Evolutionary conservation across 2,329 filamentous ascomycete species (phyloP).

Genomic region (Sporothrix phasma): DNA sequence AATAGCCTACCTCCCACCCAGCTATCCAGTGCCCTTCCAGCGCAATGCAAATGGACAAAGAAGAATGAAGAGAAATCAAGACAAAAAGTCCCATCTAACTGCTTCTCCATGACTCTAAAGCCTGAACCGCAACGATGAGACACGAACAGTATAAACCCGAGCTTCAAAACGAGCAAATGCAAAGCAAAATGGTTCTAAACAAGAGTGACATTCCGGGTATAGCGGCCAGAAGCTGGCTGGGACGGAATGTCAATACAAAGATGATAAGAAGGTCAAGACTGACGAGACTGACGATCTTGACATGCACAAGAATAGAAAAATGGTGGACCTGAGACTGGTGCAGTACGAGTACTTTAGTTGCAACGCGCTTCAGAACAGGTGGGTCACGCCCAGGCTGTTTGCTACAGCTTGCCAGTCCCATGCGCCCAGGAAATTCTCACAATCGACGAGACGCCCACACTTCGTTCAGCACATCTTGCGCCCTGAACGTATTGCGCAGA

Average conservation of each 20-base stretch:
- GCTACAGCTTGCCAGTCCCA: slow-evolving; percentile 58
- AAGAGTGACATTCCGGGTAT: not conserved
- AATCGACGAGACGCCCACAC: slow-evolving; percentile 51
- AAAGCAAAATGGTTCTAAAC: not conserved
- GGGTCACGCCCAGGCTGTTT: slow-evolving; percentile 42
- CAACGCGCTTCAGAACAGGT: slow-evolving; percentile 39
- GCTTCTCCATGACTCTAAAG: too few relatives aligned
- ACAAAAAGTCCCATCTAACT: too few relatives aligned
- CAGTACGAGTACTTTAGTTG: too few relatives aligned
- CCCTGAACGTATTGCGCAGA: slow-evolving; percentile 47
- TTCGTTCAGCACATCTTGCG: slow-evolving; percentile 44
- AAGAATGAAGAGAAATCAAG: not conserved
- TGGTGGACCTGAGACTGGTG: too few relatives aligned
- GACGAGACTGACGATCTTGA: too few relatives aligned
- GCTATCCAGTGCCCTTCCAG: not conserved
- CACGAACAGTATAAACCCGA: too few relatives aligned
- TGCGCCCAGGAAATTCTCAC: slow-evolving; percentile 45
- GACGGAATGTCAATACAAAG: not conserved
- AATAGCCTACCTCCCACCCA: not conserved
- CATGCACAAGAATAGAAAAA: not conserved
- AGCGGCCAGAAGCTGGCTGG: not conserved
- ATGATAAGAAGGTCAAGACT: not conserved
- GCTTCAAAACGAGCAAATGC: not conserved
- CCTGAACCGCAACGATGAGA: too few relatives aligned
- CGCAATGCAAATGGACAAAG: too few relatives aligned